These are phyloP conservation scores for Talaromyces sp. DNA, from an alignment of 2,329 filamentous ascomycete genomes.

Conservation along the genomic window DNA sequence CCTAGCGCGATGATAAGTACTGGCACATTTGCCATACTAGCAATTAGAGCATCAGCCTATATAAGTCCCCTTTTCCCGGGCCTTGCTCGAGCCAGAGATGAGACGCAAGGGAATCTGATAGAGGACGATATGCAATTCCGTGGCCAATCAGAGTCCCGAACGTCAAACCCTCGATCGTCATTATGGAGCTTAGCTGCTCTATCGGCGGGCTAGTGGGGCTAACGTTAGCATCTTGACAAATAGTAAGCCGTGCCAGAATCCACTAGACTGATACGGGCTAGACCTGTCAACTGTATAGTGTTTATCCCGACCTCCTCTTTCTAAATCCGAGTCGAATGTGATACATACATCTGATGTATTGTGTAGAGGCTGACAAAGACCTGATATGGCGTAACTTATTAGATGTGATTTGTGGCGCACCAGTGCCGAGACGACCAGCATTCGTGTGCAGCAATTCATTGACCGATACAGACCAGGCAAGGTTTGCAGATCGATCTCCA, in stretches of 20 bases:
- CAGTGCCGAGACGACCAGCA: background rate
- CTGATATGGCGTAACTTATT: no score
- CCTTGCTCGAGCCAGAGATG: constrained; percentile 5
- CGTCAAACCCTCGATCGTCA: background rate
- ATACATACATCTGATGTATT: background rate
- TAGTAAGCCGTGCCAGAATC: accelerated
- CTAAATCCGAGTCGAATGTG: background rate
- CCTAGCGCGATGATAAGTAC: background rate
- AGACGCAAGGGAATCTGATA: constrained; percentile 3
- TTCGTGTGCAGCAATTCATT: background rate
- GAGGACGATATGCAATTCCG: background rate
- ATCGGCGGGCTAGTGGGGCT: background rate
- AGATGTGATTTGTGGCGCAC: background rate
- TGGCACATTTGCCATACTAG: background rate
- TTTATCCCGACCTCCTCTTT: constrained; percentile 10
- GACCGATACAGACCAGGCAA: background rate
- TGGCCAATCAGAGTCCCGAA: background rate
- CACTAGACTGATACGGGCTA: background rate
- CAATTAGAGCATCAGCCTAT: background rate
- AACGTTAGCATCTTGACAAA: background rate
- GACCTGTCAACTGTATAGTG: background rate
- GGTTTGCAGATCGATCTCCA: background rate
- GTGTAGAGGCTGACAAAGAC: background rate
- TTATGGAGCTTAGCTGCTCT: background rate
- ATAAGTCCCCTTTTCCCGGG: background rate